These are phyloP conservation scores for Vanrija humicola DNA, from an alignment of 1,284 basidiomycete genomes.

Conservation along the genomic window DNA sequence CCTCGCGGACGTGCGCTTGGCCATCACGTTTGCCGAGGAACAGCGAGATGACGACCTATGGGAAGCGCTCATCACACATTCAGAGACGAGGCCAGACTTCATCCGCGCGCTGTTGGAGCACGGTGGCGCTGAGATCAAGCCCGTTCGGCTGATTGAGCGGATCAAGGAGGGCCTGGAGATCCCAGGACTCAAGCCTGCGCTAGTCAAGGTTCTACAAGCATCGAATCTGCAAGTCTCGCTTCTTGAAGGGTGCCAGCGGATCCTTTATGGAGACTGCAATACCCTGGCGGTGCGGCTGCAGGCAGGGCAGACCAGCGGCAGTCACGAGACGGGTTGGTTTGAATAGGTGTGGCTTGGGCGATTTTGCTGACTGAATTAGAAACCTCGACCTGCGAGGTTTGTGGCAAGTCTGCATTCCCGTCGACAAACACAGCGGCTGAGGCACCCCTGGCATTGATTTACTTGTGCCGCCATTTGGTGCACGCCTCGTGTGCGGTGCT, in stretches of 20 bases:
- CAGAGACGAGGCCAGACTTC: slow-evolving; percentile 93
- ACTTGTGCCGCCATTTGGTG: slow-evolving; percentile 79
- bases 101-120: slow-evolving; percentile 93
- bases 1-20: slow-evolving; percentile 84
- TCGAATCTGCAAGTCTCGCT: slow-evolving; percentile 85
- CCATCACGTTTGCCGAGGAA: slow-evolving; percentile 97
- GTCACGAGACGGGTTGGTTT: slow-evolving; percentile 63
- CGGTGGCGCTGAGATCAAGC: slow-evolving; percentile 93
- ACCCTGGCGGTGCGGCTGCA: slow-evolving; percentile 68
- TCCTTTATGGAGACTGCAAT: slow-evolving; percentile 74
- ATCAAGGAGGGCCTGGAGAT: slow-evolving; percentile 97
- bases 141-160: slow-evolving; percentile 84
- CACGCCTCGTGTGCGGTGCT: slow-evolving; percentile 62
- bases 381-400: slow-evolving; percentile 63
- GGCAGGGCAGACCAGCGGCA: slow-evolving; percentile 69
- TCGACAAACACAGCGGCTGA: slow-evolving; percentile 41
- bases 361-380: slow-evolving; percentile 46
- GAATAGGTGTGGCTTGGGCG: background rate
- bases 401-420: slow-evolving; percentile 59
- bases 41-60: slow-evolving; percentile 96
- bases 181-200: slow-evolving; percentile 83
- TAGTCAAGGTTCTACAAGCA: slow-evolving; percentile 95
- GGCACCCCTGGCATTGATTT: slow-evolving; percentile 54
- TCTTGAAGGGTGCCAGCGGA: slow-evolving; percentile 82
- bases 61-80: slow-evolving; percentile 92